A percentile compares a stretch with the other conserved stretches of the same genome.
Evolutionary conservation across 2,329 filamentous ascomycete species (phyloP).

Genomic region (Penicillium sp.): DNA sequence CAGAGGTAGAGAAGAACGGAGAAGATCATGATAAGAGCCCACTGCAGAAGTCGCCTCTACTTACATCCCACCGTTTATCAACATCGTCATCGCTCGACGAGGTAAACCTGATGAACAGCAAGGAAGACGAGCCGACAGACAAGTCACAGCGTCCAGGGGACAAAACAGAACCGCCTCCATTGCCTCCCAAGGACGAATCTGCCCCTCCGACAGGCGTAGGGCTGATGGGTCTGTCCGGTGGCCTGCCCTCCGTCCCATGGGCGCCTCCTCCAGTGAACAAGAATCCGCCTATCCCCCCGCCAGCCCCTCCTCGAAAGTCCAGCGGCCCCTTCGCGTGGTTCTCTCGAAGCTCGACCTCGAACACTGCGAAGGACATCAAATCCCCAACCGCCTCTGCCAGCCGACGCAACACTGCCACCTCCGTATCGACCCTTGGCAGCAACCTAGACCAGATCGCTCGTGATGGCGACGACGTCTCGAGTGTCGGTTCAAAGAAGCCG

Average conservation of each 20-base stretch:
- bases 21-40: slow-evolving; percentile 33
- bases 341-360: slow-evolving; percentile 59
- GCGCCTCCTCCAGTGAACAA: slow-evolving; percentile 53
- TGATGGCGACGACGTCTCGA: slow-evolving; percentile 54
- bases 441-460: slow-evolving; percentile 75
- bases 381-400: slow-evolving; percentile 51
- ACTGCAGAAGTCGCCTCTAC: slow-evolving; percentile 50
- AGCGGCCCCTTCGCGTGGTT: slow-evolving; percentile 87
- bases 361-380: slow-evolving; percentile 51
- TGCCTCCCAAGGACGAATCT: slow-evolving; percentile 32
- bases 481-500: slow-evolving; percentile 46
- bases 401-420: slow-evolving; percentile 74
- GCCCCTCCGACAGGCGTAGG: slow-evolving; percentile 30
- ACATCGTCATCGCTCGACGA: slow-evolving; percentile 57
- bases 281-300: slow-evolving; percentile 37
- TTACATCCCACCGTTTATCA: slow-evolving; percentile 54
- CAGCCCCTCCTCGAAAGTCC: slow-evolving; percentile 61
- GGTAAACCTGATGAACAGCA: slow-evolving; percentile 62
- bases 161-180: slow-evolving; percentile 28
- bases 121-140: slow-evolving; percentile 46
- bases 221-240: slow-evolving; percentile 63
- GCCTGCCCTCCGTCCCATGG: slow-evolving; percentile 71
- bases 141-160: slow-evolving; percentile 22
- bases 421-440: slow-evolving; percentile 72
- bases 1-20: slow-evolving; percentile 11